Base-by-base conservation (phyloP, 225 moss, liverwort and hornwort species). In the Marchantia paleacea region DNA sequence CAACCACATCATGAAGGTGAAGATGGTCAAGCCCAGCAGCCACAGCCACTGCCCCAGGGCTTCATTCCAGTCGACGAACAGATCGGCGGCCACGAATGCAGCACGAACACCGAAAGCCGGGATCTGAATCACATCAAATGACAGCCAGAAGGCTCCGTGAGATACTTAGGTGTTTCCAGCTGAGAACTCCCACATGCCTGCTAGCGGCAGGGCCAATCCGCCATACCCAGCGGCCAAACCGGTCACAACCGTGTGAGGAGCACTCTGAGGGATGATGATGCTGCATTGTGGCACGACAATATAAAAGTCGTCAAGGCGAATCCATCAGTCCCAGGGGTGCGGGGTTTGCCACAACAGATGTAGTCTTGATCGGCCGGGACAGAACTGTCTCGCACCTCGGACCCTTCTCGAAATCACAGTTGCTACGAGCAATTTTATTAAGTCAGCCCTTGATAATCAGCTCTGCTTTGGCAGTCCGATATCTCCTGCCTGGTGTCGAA, bases 181-280 rank as follows among this genome's bases (percentile, higher is more conserved):
- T 55, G 47, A 74, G 86, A 94, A 91, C 82, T 89, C 94, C 92
- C 92, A 92, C 91, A 94, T 94, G 20, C 91, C 94, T 8, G 94
- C 92, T 16, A 89, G 53, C 4, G 89, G 3, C 76, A 89, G 94
- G 2, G 85, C 80, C 0, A 92, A 0, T 0, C 92, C 94, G 4
- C 92, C 94, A 67, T 92, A 92, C 50, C 92, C 89, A 64, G 89
- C 0, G 3, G 94, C 94, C 54, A 92, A 20, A 0, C 94, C 94
- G 0, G 75, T 55, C 0, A 94, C 85, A 7, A 86, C 85, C 80
- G 88, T 84, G 0, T 79, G 0, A 0, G 90, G 91, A 0, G 79
- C 30, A n/a, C 75, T 77, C 8, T 77, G 76, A 0, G 82, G 60
- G 0, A 90, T 88, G 52, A 73, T 86, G 10, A 90, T 10, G 87